Evolutionary conservation across 2,329 filamentous ascomycete genomes (phyloP).

Genomic region (Penicillium griseofulvum): DNA sequence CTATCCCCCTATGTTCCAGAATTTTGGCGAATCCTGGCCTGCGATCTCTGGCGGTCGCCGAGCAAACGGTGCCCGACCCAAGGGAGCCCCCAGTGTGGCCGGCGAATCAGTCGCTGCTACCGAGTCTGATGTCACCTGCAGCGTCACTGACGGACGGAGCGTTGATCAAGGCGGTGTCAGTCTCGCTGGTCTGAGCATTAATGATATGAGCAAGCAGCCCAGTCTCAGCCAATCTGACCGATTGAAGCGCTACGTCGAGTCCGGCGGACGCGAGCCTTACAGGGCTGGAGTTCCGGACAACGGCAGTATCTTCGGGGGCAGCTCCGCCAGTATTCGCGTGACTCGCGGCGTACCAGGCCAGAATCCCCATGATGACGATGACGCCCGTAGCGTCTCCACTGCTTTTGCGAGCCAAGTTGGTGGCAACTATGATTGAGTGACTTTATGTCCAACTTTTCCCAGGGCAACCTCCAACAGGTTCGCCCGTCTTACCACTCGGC

Average conservation of each 20-base stretch:
- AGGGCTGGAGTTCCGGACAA: slow-evolving; percentile 52
- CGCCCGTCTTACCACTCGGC: slow-evolving; percentile 12
- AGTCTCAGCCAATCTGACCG: slow-evolving; percentile 82
- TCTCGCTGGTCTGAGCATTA: slow-evolving; percentile 76
- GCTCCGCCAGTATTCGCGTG: slow-evolving; percentile 52
- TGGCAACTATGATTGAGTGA: slow-evolving; percentile 58
- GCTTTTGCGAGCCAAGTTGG: slow-evolving; percentile 95
- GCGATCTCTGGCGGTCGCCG: slow-evolving; percentile 70
- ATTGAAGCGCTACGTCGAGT: slow-evolving; percentile 91
- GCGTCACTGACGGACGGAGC: slow-evolving; percentile 71
- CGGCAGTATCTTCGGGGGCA: slow-evolving; percentile 65
- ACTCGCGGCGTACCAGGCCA: slow-evolving; percentile 45
- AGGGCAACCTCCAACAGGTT: slow-evolving; percentile 18
- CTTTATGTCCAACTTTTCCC: slow-evolving; percentile 4
- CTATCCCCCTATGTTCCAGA: slow-evolving; percentile 93
- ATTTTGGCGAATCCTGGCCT: slow-evolving; percentile 89
- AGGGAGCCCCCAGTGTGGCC: slow-evolving; percentile 72
- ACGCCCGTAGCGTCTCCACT: slow-evolving; percentile 88
- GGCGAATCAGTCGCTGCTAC: slow-evolving; percentile 91
- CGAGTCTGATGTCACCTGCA: slow-evolving; percentile 80
- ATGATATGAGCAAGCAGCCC: slow-evolving; percentile 67
- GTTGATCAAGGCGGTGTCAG: slow-evolving; percentile 80
- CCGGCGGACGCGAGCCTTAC: slow-evolving; percentile 64
- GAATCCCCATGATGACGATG: slow-evolving; percentile 71
- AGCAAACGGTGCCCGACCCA: slow-evolving; percentile 62